Conservation (phyloP, 176 grass and related monocot species). For the Stipa capillata region DNA sequence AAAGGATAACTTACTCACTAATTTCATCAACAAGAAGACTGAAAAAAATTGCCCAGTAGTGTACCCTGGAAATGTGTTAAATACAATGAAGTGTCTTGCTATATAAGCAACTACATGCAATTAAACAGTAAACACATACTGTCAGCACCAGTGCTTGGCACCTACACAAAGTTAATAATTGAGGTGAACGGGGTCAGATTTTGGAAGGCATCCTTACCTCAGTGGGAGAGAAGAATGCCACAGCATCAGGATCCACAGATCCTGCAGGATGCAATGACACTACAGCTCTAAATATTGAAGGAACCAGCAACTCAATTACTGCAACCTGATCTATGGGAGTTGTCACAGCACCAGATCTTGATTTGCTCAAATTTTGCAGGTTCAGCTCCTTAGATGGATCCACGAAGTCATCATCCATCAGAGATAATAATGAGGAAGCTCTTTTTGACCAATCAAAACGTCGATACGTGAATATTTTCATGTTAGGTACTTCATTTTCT, state of each 20-base stretch:
- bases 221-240: slow-evolving; percentile 84
- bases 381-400: slow-evolving; percentile 59
- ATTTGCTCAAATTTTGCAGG: slow-evolving; percentile 46
- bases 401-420: slow-evolving; percentile 49
- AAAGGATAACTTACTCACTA: background rate
- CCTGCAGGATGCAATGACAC: slow-evolving; percentile 91
- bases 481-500: slow-evolving; percentile 51
- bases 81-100: background rate
- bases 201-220: slow-evolving; percentile 52
- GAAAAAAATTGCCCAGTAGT: background rate
- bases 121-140: background rate
- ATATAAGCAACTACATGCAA: background rate
- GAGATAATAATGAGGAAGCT: slow-evolving; percentile 56
- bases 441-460: slow-evolving; percentile 93
- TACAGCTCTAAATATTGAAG: slow-evolving; percentile 88
- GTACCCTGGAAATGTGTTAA: background rate
- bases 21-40: background rate
- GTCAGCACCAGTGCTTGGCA: background rate
- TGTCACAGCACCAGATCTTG: slow-evolving; percentile 17
- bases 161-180: slow-evolving; percentile 1
- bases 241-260: slow-evolving; percentile 74
- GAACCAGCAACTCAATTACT: slow-evolving; percentile 79
- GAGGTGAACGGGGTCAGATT: background rate
- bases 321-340: slow-evolving; percentile 55
- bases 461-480: slow-evolving; percentile 71